A percentile compares a stretch with the other conserved stretches of the same genome.
These are phyloP conservation scores for Prunella vulgaris DNA, from an alignment of 257 asterid genomes.

Conservation along the genomic window DNA sequence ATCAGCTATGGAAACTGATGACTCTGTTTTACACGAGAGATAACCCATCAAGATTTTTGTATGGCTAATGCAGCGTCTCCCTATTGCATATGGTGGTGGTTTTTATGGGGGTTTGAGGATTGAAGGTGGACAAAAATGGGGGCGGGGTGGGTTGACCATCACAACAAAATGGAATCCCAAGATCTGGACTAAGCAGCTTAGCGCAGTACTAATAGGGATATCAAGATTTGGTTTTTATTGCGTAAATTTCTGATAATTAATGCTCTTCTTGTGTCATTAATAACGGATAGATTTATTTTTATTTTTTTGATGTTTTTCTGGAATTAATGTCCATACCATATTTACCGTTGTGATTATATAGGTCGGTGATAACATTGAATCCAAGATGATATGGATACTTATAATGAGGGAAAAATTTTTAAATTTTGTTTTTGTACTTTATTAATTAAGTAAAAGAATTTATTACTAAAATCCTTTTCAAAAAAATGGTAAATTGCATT, in stretches of 20 bases:
- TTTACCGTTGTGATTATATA: too few species aligned
- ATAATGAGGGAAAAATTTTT: too few species aligned
- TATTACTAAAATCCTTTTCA: too few species aligned
- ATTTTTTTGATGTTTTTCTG: too few species aligned
- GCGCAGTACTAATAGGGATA: not conserved
- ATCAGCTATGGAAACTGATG: slow-evolving; percentile 49
- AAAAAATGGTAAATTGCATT: too few species aligned
- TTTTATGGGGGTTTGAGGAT: not conserved
- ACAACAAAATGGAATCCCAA: slow-evolving; percentile 16
- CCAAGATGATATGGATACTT: too few species aligned
- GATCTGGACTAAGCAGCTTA: slow-evolving; percentile 1
- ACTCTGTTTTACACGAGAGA: slow-evolving; percentile 66
- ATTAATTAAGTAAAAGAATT: too few species aligned
- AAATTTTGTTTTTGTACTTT: too few species aligned
- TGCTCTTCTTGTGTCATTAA: slow-evolving; percentile 3
- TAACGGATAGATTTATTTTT: not conserved
- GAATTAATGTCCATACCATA: not conserved
- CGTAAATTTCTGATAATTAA: not conserved
- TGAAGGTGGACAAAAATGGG: not conserved
- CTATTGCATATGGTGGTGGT: slow-evolving; percentile 2
- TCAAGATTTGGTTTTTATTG: slow-evolving; percentile 23
- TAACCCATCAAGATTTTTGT: slow-evolving; percentile 48
- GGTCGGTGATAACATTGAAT: too few species aligned
- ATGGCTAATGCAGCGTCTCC: not conserved
- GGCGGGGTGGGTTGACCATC: not conserved